Evolutionary conservation across 129 eudicot species (phyloP).

Genomic region (Saussurea involucrata): DNA sequence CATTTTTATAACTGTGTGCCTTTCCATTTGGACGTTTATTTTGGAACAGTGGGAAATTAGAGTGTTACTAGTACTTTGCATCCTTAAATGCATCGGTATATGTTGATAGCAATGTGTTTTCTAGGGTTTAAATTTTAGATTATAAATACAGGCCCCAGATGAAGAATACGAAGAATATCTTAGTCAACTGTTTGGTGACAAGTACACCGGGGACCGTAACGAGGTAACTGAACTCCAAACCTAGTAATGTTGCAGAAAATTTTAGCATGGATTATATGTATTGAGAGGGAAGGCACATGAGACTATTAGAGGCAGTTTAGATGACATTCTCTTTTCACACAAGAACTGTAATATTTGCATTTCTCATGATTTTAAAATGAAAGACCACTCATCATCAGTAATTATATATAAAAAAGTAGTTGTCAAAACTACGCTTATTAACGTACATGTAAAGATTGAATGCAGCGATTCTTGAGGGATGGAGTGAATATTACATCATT

Average conservation of each 20-base stretch:
- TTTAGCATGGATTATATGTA: not conserved
- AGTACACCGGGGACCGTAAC: conserved; percentile 73
- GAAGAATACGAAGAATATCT: conserved; percentile 93
- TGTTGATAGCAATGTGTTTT: not conserved
- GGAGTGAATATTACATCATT: too few relatives aligned
- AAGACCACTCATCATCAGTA: not conserved
- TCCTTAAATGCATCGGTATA: not conserved
- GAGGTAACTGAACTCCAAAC: conserved; percentile 48
- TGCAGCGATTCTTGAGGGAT: not conserved
- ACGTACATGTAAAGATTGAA: not conserved
- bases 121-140: not conserved
- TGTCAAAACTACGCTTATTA: not conserved
- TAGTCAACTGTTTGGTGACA: conserved; percentile 68
- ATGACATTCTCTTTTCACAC: not conserved
- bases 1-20: not conserved
- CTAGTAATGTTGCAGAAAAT: not conserved
- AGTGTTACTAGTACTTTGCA: not conserved
- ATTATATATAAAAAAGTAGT: not conserved
- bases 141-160: conserved; percentile 74
- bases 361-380: not conserved
- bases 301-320: not conserved
- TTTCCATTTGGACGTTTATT: not conserved
- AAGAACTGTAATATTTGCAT: not conserved
- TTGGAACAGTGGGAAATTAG: not conserved
- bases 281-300: too few relatives aligned